Conservation (phyloP, 768 basidiomycete species). For the Tylopilus vinaceipallidus region DNA sequence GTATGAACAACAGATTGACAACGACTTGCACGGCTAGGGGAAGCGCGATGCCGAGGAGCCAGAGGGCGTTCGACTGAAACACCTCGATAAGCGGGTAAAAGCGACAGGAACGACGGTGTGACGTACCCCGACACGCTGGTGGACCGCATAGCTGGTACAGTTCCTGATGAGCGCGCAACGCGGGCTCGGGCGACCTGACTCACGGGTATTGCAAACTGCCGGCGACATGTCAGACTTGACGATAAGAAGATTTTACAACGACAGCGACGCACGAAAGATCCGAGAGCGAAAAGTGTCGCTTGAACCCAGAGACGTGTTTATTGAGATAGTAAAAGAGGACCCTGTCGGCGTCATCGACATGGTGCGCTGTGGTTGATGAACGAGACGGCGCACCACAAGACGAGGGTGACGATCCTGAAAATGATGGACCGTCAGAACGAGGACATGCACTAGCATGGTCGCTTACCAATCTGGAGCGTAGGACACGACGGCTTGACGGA, state of each 20-base stretch:
- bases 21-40: constrained; percentile 68
- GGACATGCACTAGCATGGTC: background rate
- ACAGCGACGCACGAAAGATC: constrained; percentile 63
- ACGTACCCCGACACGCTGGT: constrained; percentile 62
- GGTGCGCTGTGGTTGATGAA: background rate
- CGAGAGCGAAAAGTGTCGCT: constrained; percentile 71
- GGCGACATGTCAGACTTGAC: constrained; percentile 14
- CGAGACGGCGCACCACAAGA: constrained; percentile 50
- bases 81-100: background rate
- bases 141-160: constrained; percentile 50
- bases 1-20: constrained; percentile 67
- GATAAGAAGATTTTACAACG: background rate
- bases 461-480: constrained; percentile 78
- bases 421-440: background rate
- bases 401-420: constrained; percentile 61
- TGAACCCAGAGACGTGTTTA: constrained; percentile 58
- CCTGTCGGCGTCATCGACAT: constrained; percentile 34
- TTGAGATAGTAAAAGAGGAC: constrained; percentile 56
- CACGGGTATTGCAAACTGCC: constrained; percentile 38
- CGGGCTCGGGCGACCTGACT: constrained; percentile 11
- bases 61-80: constrained; percentile 37
- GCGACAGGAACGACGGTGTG: constrained; percentile 19
- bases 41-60: constrained; percentile 44
- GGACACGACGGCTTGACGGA: constrained; percentile 36
- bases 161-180: background rate